Evolutionary conservation across 2,329 filamentous ascomycete genomes (phyloP).

Genomic region (Thielaviopsis populi): DNA sequence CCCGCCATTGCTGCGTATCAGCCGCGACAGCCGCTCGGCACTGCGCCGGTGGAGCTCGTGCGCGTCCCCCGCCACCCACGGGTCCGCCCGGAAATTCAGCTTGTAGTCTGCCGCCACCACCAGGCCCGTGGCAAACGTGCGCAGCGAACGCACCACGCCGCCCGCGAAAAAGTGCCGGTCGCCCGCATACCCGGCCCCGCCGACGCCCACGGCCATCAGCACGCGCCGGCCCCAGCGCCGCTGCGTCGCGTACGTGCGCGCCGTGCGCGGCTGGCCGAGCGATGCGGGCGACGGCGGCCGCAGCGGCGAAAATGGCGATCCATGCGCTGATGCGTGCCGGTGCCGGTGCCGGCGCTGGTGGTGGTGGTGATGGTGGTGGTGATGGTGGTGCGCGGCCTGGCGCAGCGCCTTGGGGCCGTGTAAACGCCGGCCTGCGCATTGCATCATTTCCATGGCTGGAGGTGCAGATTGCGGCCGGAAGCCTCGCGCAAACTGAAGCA

Average conservation of each 20-base stretch:
- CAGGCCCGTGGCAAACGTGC: slow-evolving; percentile 67
- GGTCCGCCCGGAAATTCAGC: slow-evolving; percentile 77
- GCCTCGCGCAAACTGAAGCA: neutral
- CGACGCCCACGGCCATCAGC: slow-evolving; percentile 42
- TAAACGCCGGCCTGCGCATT: too few species aligned
- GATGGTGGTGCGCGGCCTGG: too few species aligned
- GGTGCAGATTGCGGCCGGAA: neutral
- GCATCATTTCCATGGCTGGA: neutral
- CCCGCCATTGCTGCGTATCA: slow-evolving; percentile 76
- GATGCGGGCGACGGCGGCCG: slow-evolving; percentile 65
- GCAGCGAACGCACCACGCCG: slow-evolving; percentile 59
- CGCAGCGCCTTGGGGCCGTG: too few species aligned
- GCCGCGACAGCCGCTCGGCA: slow-evolving; percentile 65
- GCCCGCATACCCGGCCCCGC: slow-evolving; percentile 48
- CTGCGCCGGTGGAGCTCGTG: slow-evolving; percentile 68
- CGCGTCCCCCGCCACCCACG: slow-evolving; percentile 57
- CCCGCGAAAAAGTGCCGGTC: slow-evolving; percentile 68
- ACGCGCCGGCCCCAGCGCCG: slow-evolving; percentile 67
- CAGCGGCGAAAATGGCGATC: slow-evolving; percentile 41
- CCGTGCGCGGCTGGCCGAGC: slow-evolving; percentile 52
- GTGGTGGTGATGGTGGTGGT: too few species aligned
- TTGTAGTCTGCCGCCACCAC: slow-evolving; percentile 87
- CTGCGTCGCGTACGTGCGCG: slow-evolving; percentile 29
- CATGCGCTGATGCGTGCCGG: too few species aligned
- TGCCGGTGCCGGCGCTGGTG: too few species aligned